Conservation (phyloP, 257 asterid genomes). For the Linderniella brevidens region DNA sequence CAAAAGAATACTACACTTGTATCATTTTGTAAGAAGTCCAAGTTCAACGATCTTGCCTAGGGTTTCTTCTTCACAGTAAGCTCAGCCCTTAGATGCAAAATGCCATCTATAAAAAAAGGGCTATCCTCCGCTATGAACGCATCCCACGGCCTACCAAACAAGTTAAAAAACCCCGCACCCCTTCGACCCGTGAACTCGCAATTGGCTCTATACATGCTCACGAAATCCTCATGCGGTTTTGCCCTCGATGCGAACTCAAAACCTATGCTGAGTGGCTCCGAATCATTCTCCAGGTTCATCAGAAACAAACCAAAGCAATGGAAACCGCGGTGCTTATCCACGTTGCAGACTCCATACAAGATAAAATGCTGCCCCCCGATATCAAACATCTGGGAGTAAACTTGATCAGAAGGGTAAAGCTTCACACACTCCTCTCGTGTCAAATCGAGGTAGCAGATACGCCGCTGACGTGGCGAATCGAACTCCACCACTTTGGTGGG, state of each 20-base stretch:
- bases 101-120: constrained; percentile 46
- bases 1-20: too few species aligned
- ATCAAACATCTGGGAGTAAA: constrained; percentile 72
- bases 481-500: constrained; percentile 68
- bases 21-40: too few species aligned
- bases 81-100: too few species aligned
- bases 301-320: constrained; percentile 73
- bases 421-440: constrained; percentile 50
- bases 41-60: too few species aligned
- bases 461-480: constrained; percentile 45
- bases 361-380: constrained; percentile 76
- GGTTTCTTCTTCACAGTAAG: too few species aligned
- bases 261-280: constrained; percentile 42
- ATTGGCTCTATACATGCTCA: constrained; percentile 48
- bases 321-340: constrained; percentile 48
- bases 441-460: constrained; percentile 62
- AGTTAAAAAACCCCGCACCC: constrained; percentile 59
- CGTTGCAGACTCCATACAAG: constrained; percentile 69
- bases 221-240: constrained; percentile 36
- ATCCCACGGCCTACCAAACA: constrained; percentile 47
- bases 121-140: constrained; percentile 46
- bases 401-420: constrained; percentile 51
- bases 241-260: constrained; percentile 53
- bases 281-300: constrained; percentile 66
- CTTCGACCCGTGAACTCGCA: constrained; percentile 53